Evolutionary conservation across 75 land plant species (phyloP).

Genomic region (Azolla pinnata): DNA sequence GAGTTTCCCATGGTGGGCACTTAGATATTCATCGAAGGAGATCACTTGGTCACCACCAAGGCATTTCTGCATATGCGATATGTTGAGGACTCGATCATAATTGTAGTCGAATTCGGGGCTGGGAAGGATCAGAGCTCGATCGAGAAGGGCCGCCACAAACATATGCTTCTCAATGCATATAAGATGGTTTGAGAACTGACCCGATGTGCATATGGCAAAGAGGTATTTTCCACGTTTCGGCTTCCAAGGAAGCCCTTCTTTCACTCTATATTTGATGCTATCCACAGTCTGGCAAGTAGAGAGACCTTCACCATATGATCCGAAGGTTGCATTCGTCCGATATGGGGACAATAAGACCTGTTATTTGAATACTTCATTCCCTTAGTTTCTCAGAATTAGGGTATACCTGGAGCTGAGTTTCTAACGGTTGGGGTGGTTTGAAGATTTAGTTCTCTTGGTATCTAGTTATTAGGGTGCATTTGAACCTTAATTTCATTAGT

Average conservation of each 20-base stretch:
- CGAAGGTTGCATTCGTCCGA: conserved; percentile 3
- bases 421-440: no score
- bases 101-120: conserved; percentile 64
- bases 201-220: conserved; percentile 70
- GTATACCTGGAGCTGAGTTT: no score
- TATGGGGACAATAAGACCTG: conserved; percentile 46
- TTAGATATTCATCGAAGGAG: conserved; percentile 49
- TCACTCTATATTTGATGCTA: conserved; percentile 13
- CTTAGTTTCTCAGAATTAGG: no score
- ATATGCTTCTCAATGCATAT: conserved; percentile 93
- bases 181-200: conserved; percentile 91
- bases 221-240: conserved; percentile 46
- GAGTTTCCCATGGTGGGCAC: conserved; percentile 29
- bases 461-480: no score
- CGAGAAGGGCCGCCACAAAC: conserved; percentile 70
- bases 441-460: no score
- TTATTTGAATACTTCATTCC: no score
- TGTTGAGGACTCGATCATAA: conserved; percentile 53
- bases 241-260: conserved; percentile 56
- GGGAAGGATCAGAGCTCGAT: conserved; percentile 63
- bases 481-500: no score
- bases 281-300: neutral
- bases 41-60: conserved; percentile 47
- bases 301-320: conserved; percentile 5
- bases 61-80: conserved; percentile 59